Percentiles rank a stretch among this genome's conserved stretches.
phyloP scores from a whole-genome alignment of 2,329 filamentous ascomycete species.

The Fusarium veterinarium region DNA sequence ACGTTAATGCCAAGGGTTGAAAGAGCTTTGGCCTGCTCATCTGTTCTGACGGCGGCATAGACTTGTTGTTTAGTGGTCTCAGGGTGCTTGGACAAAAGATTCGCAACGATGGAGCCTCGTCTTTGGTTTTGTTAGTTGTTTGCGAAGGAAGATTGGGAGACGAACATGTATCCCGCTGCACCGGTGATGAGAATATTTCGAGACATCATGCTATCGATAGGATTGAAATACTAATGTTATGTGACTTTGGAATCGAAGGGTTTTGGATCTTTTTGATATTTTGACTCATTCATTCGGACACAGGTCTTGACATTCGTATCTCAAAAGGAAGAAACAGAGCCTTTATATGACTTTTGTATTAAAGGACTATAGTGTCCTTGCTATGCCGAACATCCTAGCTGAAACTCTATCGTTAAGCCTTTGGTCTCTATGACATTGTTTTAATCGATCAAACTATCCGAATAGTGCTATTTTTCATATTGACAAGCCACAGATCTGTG shows the following conservation, averaged over 20 bases:
- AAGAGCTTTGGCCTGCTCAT: background rate
- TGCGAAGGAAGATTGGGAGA: fast-evolving
- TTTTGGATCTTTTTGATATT: background rate
- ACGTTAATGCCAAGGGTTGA: background rate
- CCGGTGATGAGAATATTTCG: background rate
- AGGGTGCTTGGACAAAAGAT: background rate
- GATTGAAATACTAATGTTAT: background rate
- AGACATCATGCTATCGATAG: background rate
- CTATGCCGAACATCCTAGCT: background rate
- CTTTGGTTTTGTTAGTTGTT: background rate
- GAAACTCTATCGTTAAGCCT: background rate
- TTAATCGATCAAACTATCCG: background rate
- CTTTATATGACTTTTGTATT: background rate
- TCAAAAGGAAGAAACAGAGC: background rate
- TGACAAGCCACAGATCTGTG: background rate
- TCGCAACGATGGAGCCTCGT: background rate
- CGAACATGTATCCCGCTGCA: background rate
- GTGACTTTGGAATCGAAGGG: background rate
- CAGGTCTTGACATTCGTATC: background rate
- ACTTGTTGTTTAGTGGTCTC: background rate
- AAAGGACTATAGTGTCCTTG: background rate
- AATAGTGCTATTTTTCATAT: background rate
- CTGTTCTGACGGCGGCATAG: background rate
- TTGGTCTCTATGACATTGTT: background rate
- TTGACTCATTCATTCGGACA: background rate